Percentiles rank a stretch among this genome's conserved stretches.
Evolutionary conservation across 306 rosid species (phyloP).

Genomic region (Cucumis melo): DNA sequence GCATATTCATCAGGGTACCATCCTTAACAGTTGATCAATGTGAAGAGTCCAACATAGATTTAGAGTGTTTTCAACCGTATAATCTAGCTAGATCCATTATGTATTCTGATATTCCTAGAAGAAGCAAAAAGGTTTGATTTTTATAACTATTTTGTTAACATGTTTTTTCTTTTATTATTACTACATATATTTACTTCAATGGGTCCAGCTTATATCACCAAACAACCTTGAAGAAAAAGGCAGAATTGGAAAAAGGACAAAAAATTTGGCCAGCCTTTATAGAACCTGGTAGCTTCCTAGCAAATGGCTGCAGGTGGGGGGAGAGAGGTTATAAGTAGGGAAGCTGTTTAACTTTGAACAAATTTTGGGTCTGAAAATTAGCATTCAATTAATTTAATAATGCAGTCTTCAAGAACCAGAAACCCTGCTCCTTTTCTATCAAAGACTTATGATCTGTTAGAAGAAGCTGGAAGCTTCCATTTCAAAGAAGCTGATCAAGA

Average conservation of each 20-base stretch:
- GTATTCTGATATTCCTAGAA: neutral
- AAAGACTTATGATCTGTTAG: constrained; percentile 61
- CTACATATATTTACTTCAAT: neutral
- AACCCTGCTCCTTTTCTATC: constrained; percentile 58
- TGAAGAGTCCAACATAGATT: neutral
- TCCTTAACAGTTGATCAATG: neutral
- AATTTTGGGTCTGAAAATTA: neutral
- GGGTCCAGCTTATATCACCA: constrained; percentile 3
- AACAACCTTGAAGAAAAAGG: neutral
- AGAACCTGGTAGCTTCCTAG: constrained; percentile 5
- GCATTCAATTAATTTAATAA: neutral
- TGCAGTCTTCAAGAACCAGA: constrained; percentile 27
- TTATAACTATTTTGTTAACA: neutral
- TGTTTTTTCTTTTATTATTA: neutral
- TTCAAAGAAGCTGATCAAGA: neutral
- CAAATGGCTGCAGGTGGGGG: neutral
- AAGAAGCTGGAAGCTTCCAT: constrained; percentile 26
- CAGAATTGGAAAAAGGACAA: neutral
- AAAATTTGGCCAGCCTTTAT: neutral
- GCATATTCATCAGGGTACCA: neutral
- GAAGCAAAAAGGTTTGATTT: neutral
- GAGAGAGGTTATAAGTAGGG: neutral
- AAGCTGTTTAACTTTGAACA: neutral
- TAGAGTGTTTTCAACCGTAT: neutral
- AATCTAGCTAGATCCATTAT: neutral